Percentiles rank a stretch among this genome's conserved stretches.
Conservation (phyloP, 2,329 filamentous ascomycete genomes). For the Nothopassalora personata region DNA sequence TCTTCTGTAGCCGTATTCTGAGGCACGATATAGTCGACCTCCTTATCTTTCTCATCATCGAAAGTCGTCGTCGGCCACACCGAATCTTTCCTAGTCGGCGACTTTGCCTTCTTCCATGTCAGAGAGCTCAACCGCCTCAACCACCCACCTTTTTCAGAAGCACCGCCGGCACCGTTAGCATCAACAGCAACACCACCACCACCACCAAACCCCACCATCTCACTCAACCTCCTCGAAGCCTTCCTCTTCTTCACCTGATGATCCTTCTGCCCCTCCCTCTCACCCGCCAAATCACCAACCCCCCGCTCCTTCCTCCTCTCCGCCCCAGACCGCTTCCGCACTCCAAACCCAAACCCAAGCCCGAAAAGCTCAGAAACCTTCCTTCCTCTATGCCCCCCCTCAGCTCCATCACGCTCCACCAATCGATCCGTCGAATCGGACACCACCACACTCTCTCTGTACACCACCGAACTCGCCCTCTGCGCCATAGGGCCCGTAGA, state of each 20-base stretch:
- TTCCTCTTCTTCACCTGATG: neutral
- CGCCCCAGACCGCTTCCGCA: too few species aligned
- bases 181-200: neutral
- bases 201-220: neutral
- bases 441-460: neutral
- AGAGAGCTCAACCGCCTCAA: neutral
- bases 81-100: neutral
- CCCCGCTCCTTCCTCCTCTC: neutral
- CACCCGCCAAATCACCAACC: neutral
- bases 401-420: neutral
- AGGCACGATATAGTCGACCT: neutral
- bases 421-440: neutral
- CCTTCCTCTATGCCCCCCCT: neutral
- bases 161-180: neutral
- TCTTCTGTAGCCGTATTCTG: neutral
- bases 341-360: neutral
- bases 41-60: neutral
- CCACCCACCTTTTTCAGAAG: neutral
- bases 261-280: neutral
- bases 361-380: neutral
- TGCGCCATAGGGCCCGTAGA: neutral
- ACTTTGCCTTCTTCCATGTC: neutral
- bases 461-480: neutral
- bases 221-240: neutral
- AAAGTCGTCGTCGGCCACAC: neutral